Conservation (phyloP, 1,284 basidiomycete genomes). For the Coniophora puteana region DNA sequence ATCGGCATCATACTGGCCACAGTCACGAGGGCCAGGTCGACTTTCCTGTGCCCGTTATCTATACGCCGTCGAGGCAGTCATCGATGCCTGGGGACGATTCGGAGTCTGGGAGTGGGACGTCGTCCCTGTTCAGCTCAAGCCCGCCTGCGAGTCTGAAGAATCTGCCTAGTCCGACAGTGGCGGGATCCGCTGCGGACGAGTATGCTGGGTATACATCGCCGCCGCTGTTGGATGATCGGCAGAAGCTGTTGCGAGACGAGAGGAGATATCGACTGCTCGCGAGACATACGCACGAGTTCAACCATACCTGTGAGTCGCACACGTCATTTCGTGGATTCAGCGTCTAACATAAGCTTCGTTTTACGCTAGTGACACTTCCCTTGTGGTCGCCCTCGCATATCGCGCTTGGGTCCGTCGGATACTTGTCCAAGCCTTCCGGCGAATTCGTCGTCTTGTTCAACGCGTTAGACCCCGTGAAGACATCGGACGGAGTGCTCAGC, state of each 20-base stretch:
- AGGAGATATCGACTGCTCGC: slow-evolving; percentile 52
- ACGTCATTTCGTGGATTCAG: neutral
- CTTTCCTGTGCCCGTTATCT: slow-evolving; percentile 27
- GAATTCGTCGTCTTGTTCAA: slow-evolving; percentile 70
- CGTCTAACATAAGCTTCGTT: slow-evolving; percentile 4
- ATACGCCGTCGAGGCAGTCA: slow-evolving; percentile 19
- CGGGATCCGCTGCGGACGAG: slow-evolving; percentile 11
- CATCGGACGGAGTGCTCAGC: slow-evolving; percentile 27
- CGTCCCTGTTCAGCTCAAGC: slow-evolving; percentile 27
- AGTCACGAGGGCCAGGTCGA: neutral
- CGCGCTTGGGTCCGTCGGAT: slow-evolving; percentile 68
- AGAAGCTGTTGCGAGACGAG: slow-evolving; percentile 50
- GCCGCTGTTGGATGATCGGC: slow-evolving; percentile 39
- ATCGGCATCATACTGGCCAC: slow-evolving; percentile 12
- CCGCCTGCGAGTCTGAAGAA: slow-evolving; percentile 4
- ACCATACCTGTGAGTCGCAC: slow-evolving; percentile 54
- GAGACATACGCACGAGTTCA: slow-evolving; percentile 57
- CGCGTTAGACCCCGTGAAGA: slow-evolving; percentile 46
- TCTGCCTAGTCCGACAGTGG: slow-evolving; percentile 2
- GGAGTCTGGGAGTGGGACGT: slow-evolving; percentile 17
- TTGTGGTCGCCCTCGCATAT: slow-evolving; percentile 66
- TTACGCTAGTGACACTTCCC: slow-evolving; percentile 61
- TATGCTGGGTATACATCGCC: slow-evolving; percentile 40
- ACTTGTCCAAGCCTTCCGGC: slow-evolving; percentile 58
- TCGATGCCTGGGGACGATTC: slow-evolving; percentile 1